These are phyloP conservation scores for Coemansia sp. DNA, from an alignment of 192 early-diverging fungal genomes.

Conservation along the genomic window DNA sequence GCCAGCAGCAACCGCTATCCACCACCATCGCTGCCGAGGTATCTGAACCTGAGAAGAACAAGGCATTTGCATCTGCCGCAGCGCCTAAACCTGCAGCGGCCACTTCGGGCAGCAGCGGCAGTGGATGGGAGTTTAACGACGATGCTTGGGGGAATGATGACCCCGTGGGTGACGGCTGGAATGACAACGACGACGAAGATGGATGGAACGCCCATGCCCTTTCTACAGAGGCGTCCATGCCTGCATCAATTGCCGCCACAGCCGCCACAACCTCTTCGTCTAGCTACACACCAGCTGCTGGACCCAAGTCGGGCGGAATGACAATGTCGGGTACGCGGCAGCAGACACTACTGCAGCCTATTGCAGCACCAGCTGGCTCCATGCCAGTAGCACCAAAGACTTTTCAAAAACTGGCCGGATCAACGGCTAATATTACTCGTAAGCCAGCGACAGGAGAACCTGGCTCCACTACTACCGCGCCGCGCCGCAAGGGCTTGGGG, in stretches of 20 bases:
- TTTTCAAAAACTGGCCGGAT: constrained; percentile 20
- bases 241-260: neutral
- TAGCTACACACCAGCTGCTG: neutral
- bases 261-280: neutral
- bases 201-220: constrained; percentile 23
- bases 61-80: neutral
- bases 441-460: neutral
- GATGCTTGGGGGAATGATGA: constrained; percentile 15
- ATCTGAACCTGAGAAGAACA: neutral
- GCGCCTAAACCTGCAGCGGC: neutral
- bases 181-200: constrained; percentile 22
- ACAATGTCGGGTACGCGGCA: constrained; percentile 14
- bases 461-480: constrained; percentile 7
- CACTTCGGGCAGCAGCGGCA: neutral
- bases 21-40: neutral
- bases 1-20: constrained; percentile 16
- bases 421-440: constrained; percentile 10
- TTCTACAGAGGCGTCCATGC: neutral
- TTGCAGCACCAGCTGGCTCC: constrained; percentile 2
- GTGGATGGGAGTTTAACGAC: constrained; percentile 48
- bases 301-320: constrained; percentile 21
- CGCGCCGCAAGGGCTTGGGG: constrained; percentile 45
- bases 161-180: constrained; percentile 17
- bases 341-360: neutral
- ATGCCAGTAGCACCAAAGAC: neutral